These are phyloP conservation scores for Leucosporidium scottii DNA, from an alignment of 768 basidiomycete genomes.

Conservation along the genomic window DNA sequence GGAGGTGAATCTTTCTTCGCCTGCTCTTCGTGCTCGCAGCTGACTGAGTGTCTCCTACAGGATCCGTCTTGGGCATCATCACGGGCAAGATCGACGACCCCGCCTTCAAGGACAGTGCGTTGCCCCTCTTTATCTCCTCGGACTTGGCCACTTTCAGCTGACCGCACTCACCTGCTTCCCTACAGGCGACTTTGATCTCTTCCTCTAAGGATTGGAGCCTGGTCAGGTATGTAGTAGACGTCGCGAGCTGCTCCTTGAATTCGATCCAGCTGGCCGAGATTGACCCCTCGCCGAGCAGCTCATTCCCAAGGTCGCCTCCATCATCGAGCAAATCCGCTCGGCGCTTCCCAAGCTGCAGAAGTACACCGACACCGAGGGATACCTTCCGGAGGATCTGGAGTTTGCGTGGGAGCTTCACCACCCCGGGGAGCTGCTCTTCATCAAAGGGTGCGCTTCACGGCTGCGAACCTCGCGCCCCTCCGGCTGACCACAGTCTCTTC, in stretches of 20 bases:
- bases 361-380: too few relatives aligned
- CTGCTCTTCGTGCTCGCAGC: too few relatives aligned
- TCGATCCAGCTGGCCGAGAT: too few relatives aligned
- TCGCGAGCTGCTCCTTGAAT: too few relatives aligned
- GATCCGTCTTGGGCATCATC: conserved; percentile 5
- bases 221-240: neutral
- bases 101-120: neutral
- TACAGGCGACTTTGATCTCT: conserved; percentile 17
- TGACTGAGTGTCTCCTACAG: neutral
- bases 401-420: conserved; percentile 2
- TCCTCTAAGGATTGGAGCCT: conserved; percentile 18
- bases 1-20: neutral
- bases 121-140: too few relatives aligned
- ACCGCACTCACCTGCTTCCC: neutral
- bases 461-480: too few relatives aligned
- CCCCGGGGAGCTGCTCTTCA: conserved; percentile 6
- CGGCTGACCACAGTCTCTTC: neutral
- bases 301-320: conserved; percentile 10
- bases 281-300: conserved; percentile 1
- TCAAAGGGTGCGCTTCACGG: conserved; percentile 6
- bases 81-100: neutral
- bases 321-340: conserved; percentile 14
- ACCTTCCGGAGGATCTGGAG: neutral
- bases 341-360: neutral
- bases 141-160: neutral